Percentiles rank a stretch among this genome's conserved stretches.
These are phyloP conservation scores for Letharia lupina DNA, from an alignment of 495 filamentous ascomycete species.

Conservation along the genomic window DNA sequence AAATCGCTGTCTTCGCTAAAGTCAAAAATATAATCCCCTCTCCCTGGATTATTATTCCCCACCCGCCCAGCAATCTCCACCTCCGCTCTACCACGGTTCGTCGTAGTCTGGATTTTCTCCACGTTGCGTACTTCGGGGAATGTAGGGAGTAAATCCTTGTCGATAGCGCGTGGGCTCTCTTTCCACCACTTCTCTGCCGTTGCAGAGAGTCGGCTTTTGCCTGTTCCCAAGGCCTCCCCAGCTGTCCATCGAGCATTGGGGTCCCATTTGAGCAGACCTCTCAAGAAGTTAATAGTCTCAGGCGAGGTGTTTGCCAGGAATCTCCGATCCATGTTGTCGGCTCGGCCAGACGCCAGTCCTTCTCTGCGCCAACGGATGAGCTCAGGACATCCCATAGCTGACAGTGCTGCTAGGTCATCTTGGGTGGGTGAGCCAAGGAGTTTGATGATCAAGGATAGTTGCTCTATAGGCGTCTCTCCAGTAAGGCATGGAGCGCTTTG, in stretches of 20 bases:
- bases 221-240: conserved; percentile 26
- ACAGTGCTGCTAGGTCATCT: conserved; percentile 30
- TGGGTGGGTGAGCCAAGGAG: conserved; percentile 35
- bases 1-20: conserved; percentile 30
- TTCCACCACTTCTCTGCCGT: conserved; percentile 30
- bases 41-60: conserved; percentile 7
- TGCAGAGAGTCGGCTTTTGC: conserved; percentile 20
- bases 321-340: conserved; percentile 28
- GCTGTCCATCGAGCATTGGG: conserved; percentile 29
- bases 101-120: conserved; percentile 11
- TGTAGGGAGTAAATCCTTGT: conserved; percentile 35
- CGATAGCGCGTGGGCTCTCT: conserved; percentile 35
- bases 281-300: conserved; percentile 26
- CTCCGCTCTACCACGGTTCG: conserved; percentile 18
- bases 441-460: conserved; percentile 36
- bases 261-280: conserved; percentile 28
- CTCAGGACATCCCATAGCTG: conserved; percentile 29
- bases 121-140: conserved; percentile 39
- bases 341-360: conserved; percentile 23
- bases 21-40: conserved; percentile 34
- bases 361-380: conserved; percentile 29
- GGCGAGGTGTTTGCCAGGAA: conserved; percentile 24
- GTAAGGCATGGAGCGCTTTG: conserved; percentile 35
- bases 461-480: conserved; percentile 36
- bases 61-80: conserved; percentile 19